phyloP scores from a whole-genome alignment of 805 yeast species.

The Cyberlindnera bimundalis region DNA sequence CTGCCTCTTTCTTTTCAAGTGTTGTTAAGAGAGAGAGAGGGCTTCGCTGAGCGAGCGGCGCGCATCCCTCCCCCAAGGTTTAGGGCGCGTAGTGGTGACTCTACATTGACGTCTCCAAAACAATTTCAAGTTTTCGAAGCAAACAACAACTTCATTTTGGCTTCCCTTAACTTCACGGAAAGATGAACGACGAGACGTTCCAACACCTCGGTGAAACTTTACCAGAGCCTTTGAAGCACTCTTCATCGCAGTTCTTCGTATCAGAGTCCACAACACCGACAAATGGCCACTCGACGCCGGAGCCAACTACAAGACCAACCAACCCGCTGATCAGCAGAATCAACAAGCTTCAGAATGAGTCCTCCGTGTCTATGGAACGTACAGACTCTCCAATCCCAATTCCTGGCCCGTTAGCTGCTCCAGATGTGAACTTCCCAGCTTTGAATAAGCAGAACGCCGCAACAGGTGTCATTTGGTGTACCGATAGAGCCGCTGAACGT shows the following conservation, averaged over 20 bases:
- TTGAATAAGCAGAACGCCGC: slow-evolving; percentile 55
- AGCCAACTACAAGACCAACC: slow-evolving; percentile 1
- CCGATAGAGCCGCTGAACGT: slow-evolving; percentile 56
- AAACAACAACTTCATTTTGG: neutral
- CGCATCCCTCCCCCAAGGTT: no score
- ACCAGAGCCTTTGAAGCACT: slow-evolving; percentile 27
- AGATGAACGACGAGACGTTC: slow-evolving; percentile 19
- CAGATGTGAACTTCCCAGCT: slow-evolving; percentile 51
- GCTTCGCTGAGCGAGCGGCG: no score
- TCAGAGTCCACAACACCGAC: slow-evolving; percentile 8
- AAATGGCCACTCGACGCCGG: slow-evolving; percentile 4
- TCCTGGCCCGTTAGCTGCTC: slow-evolving; percentile 44
- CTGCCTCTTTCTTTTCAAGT: no score
- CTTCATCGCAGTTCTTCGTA: slow-evolving; percentile 25
- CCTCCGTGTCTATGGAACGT: slow-evolving; percentile 6
- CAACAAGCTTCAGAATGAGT: slow-evolving; percentile 6
- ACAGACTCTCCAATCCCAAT: slow-evolving; percentile 45
- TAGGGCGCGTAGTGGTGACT: no score
- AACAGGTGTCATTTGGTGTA: slow-evolving; percentile 63
- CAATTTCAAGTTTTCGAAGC: no score
- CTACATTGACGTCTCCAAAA: no score
- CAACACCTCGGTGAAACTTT: slow-evolving; percentile 25
- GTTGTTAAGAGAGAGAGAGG: no score
- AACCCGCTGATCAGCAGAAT: slow-evolving; percentile 8
- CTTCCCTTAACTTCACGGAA: neutral